Conservation (phyloP, 164 flowering plant species). For the Tetracentron sinense region DNA sequence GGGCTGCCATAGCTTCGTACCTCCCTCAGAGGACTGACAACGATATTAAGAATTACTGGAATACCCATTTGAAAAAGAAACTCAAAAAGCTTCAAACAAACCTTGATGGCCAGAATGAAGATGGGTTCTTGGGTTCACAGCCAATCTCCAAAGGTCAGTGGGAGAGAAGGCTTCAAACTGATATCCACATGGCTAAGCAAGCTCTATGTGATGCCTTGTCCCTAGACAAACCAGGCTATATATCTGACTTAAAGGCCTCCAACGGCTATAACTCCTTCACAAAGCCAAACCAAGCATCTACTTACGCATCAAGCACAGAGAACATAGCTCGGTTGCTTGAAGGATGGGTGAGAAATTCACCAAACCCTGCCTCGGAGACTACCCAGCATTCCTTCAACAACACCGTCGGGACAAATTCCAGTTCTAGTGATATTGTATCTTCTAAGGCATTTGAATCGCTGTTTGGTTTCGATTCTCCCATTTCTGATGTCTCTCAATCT, state of each 20-base stretch:
- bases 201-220: conserved; percentile 64
- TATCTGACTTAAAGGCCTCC: conserved; percentile 19
- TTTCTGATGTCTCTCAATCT: conserved; percentile 43
- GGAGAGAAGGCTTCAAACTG: conserved; percentile 77
- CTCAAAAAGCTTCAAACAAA: conserved; percentile 34
- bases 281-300: conserved; percentile 12
- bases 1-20: conserved; percentile 62
- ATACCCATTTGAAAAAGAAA: conserved; percentile 53
- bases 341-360: conserved; percentile 45
- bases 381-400: conserved; percentile 23
- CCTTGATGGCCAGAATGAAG: conserved; percentile 13
- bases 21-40: conserved; percentile 57
- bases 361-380: conserved; percentile 22
- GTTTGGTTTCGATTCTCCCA: conserved; percentile 37
- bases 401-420: conserved; percentile 5
- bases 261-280: background rate
- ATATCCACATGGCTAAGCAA: conserved; percentile 57
- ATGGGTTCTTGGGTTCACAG: conserved; percentile 20
- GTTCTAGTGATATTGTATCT: conserved; percentile 19
- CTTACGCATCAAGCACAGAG: conserved; percentile 65
- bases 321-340: conserved; percentile 65
- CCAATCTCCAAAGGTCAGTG: conserved; percentile 59
- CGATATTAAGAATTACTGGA: conserved; percentile 56
- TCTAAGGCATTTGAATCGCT: conserved; percentile 34
- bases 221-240: conserved; percentile 20